Base-by-base conservation (phyloP, 176 grass and related monocot species). In the Areca catechu region DNA sequence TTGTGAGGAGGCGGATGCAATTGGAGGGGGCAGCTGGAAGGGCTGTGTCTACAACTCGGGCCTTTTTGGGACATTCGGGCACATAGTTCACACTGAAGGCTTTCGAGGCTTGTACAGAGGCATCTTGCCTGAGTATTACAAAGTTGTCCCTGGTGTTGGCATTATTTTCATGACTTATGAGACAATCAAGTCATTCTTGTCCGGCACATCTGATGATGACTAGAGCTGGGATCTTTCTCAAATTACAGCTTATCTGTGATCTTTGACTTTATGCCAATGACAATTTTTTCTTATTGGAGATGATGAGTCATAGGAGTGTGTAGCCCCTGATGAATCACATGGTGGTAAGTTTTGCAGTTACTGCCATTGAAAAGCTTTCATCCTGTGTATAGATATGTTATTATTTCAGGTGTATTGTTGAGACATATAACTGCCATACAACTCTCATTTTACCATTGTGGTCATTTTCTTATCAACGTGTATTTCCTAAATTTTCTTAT, bases 161-260 rank as follows among this genome's bases (percentile, higher is more conserved):
- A 84, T 97, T 58, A 63, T 88, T 67, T 96, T 97, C 80, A 91
- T 97, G 92, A 97, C 92, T 28, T 97, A 88, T 0, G 86, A 97
- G 77, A 71, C 63, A 5, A 68, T 97, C 5, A 88, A 97, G 69
- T 81, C 75, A 49, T 74, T 79, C 65, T 72, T 97, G 52, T 68
- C 80, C 4, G 51, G 24, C 66, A 22, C 47, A 53, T 61, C 75
- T 61, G 58, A 65, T 22, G 66, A 81, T 57, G 77, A 81, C 49
- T 89, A 84, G 77, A 10, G 34, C 34, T 37, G 34, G 34, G 34
- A 43, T 43, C 34, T 43, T 43, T 43, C 34, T 43, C 12, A 43
- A 14, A 12, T 43, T 9, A 10, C 34, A 43, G 34, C 34, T 14
- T 43, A 43, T 43, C 34, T 43, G 10, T 43, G 9, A 43, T 43